A percentile compares a stretch with the other conserved stretches of the same genome.
These are phyloP conservation scores for Diatrype stigma DNA, from an alignment of 2,329 filamentous ascomycete genomes.

Conservation along the genomic window DNA sequence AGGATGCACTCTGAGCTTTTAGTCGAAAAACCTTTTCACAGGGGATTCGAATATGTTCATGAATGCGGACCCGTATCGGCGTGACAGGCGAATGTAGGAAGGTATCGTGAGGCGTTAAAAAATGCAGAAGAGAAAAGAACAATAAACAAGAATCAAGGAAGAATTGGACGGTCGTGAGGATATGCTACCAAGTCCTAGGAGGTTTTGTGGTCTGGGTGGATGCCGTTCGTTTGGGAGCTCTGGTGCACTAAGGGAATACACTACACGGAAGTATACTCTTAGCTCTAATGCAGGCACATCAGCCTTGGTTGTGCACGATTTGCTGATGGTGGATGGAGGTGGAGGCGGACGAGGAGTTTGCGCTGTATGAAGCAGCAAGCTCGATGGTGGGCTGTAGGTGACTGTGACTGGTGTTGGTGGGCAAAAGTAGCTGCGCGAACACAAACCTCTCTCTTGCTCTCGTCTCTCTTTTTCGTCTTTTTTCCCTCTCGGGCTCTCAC, in stretches of 20 bases:
- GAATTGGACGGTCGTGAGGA: background rate
- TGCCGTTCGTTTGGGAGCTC: background rate
- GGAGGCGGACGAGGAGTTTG: background rate
- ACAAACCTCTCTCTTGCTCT: background rate
- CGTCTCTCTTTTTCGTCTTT: background rate
- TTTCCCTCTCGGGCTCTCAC: background rate
- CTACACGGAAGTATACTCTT: background rate
- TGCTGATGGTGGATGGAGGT: background rate
- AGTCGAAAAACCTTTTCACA: background rate
- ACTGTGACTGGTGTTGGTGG: background rate
- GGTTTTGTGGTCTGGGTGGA: background rate
- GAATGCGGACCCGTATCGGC: conserved; percentile 9
- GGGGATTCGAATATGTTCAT: background rate
- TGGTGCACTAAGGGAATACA: background rate
- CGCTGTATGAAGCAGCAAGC: background rate
- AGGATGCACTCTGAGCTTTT: background rate
- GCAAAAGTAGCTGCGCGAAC: background rate
- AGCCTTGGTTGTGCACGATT: background rate
- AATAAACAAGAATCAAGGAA: background rate
- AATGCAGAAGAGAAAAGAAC: background rate
- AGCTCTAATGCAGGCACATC: background rate
- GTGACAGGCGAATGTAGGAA: conserved; percentile 6
- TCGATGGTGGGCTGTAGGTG: background rate
- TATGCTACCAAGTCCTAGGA: background rate
- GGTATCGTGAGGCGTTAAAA: background rate